Evolutionary conservation across 2,329 filamentous ascomycete species (phyloP).

Genomic region (Endothia cerciana): DNA sequence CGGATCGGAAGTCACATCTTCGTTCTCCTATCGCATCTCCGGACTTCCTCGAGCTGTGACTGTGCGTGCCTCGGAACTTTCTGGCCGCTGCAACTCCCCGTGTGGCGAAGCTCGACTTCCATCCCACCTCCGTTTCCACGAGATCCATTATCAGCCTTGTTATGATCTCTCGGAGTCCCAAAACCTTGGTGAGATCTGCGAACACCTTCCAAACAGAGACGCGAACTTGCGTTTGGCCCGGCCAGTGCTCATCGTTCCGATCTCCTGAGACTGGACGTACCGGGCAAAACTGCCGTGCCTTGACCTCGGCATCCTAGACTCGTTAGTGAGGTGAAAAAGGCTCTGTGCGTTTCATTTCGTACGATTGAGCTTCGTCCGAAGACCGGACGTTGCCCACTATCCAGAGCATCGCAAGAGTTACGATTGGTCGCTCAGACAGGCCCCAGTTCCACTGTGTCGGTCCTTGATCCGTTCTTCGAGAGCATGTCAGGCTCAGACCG

Average conservation of each 20-base stretch:
- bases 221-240: not conserved
- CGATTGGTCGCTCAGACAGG: slow-evolving; percentile 26
- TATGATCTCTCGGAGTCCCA: not conserved
- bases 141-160: not conserved
- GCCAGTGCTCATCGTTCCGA: not conserved
- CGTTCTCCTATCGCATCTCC: slow-evolving; percentile 1
- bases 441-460: slow-evolving; percentile 12
- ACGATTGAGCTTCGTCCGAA: slow-evolving; percentile 20
- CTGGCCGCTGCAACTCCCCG: not conserved
- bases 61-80: not conserved
- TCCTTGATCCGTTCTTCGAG: slow-evolving; percentile 1
- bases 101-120: not conserved
- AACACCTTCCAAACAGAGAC: not conserved
- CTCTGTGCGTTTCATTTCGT: slow-evolving; percentile 21
- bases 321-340: slow-evolving; percentile 2
- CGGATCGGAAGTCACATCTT: not conserved
- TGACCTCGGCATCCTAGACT: not conserved
- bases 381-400: slow-evolving; percentile 13
- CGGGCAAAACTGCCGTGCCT: not conserved
- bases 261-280: not conserved
- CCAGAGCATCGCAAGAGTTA: slow-evolving; percentile 18
- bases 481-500: slow-evolving; percentile 13
- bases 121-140: not conserved
- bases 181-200: not conserved
- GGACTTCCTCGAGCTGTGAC: not conserved